These are phyloP conservation scores for Bipolaris sorokiniana DNA, from an alignment of 2,329 filamentous ascomycete species.

Conservation along the genomic window DNA sequence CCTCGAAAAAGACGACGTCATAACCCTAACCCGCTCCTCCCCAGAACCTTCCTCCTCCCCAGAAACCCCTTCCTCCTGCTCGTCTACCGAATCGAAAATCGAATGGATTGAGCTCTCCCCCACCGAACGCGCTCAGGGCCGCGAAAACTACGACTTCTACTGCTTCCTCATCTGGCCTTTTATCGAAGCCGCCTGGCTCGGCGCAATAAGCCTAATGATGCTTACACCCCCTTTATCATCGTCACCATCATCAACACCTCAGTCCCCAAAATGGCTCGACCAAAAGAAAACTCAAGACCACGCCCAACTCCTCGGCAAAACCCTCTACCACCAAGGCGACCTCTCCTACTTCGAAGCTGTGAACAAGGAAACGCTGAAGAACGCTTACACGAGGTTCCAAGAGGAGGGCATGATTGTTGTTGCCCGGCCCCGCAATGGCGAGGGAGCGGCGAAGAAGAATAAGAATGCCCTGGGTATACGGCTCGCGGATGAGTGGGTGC, in stretches of 20 bases:
- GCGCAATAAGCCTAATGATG: conserved; percentile 84
- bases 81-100: conserved; percentile 46
- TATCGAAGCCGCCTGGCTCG: conserved; percentile 92
- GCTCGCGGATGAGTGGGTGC: conserved; percentile 76
- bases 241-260: conserved; percentile 34
- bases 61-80: neutral
- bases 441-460: conserved; percentile 61
- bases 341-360: conserved; percentile 97
- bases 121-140: conserved; percentile 74
- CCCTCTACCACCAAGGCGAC: conserved; percentile 95
- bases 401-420: conserved; percentile 88
- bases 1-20: conserved; percentile 78
- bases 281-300: conserved; percentile 77
- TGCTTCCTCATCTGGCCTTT: conserved; percentile 99
- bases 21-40: conserved; percentile 66
- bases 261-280: conserved; percentile 70
- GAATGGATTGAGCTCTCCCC: conserved; percentile 75
- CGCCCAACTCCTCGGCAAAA: conserved; percentile 88
- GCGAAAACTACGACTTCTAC: conserved; percentile 98
- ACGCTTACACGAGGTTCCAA: conserved; percentile 85
- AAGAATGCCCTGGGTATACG: conserved; percentile 59
- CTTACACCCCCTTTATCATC: conserved; percentile 70
- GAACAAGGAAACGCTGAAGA: conserved; percentile 96
- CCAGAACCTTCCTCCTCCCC: conserved; percentile 46
- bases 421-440: conserved; percentile 58